Base-by-base conservation (phyloP, 1,284 basidiomycete genomes). In the Tausonia pullulans region DNA sequence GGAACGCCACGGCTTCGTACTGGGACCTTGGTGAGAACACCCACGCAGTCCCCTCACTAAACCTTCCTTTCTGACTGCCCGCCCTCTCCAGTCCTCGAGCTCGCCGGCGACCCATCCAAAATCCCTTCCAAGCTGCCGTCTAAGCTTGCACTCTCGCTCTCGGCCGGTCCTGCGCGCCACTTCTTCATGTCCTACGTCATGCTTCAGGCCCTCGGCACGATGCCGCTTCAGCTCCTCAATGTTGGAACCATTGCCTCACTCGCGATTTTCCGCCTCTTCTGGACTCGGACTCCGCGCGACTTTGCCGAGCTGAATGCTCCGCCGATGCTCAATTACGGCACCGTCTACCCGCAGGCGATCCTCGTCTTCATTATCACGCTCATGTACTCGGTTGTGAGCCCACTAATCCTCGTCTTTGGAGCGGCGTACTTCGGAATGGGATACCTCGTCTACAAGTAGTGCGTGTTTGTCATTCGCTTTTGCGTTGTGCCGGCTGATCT, bases 371-470 rank as follows among this genome's bases (percentile, higher is more conserved):
- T 93, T 63, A 87, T 98, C 72, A 93, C 90, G 39, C 79, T 98
- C 70, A 81, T 96, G 40, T 98, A 98, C 79, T 93, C 90, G 73
- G 88, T 98, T 69, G 89, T 96, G 9, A 90, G 93, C 68, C 95
- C 95, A 0, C 81, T 96, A 65, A 96, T 98, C 71, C 81, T 96
- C 62, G 82, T 96, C 39, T 98, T 98, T 71, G 92, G 93, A 8
- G 88, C 93, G 0, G 78, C 95, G 51, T 98, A 98, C 77, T 98
- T 98, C 73, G 94, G 91, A 9, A 80, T 90, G 60, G 90, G 84
- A 2, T 98, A 94, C 72, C 80, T 96, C 4, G 92, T 97, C 3
- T 97, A 95, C 83, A 98, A 98, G 79, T 97, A 97, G 91, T 91
- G 64, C 68, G 87, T 76, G 11, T 4, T n/a, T 50, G 5, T 63